These are phyloP conservation scores for Phaffia tasmanica DNA, from an alignment of 768 basidiomycete genomes.

Conservation along the genomic window DNA sequence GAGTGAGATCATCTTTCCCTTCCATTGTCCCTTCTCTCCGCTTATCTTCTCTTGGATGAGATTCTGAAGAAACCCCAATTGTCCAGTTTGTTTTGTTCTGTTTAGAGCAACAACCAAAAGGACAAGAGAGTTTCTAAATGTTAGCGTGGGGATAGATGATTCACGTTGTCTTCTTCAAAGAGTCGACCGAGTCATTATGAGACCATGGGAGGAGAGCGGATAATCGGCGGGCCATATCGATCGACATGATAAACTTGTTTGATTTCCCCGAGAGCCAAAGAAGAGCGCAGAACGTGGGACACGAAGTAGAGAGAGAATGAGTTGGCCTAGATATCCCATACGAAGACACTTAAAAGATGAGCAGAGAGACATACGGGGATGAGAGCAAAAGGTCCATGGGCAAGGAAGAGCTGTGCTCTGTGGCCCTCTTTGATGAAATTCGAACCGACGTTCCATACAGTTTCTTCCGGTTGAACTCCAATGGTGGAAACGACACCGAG, in stretches of 20 bases:
- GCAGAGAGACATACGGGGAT: slow-evolving; percentile 42
- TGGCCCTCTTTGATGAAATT: slow-evolving; percentile 38
- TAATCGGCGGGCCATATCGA: slow-evolving; percentile 51
- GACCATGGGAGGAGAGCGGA: slow-evolving; percentile 24
- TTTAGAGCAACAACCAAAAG: too few species aligned
- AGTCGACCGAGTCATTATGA: too few species aligned
- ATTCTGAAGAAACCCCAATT: too few species aligned
- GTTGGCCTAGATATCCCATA: not conserved
- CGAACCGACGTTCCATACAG: not conserved
- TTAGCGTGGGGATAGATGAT: too few species aligned
- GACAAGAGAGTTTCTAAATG: too few species aligned
- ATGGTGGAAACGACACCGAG: slow-evolving; percentile 50
- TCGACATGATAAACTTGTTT: slow-evolving; percentile 49
- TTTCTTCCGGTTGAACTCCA: slow-evolving; percentile 28
- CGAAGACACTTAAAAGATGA: not conserved
- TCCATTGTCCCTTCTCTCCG: too few species aligned
- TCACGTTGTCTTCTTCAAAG: too few species aligned
- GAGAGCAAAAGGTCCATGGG: slow-evolving; percentile 66
- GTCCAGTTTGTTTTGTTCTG: too few species aligned
- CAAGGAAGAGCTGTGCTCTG: slow-evolving; percentile 49
- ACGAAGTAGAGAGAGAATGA: slow-evolving; percentile 47
- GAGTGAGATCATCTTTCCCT: too few species aligned
- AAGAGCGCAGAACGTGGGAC: slow-evolving; percentile 48
- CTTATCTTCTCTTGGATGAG: too few species aligned
- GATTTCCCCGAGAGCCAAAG: too few species aligned